phyloP scores from a whole-genome alignment of 352 stramenopile species.

The Bremia lactucae region DNA sequence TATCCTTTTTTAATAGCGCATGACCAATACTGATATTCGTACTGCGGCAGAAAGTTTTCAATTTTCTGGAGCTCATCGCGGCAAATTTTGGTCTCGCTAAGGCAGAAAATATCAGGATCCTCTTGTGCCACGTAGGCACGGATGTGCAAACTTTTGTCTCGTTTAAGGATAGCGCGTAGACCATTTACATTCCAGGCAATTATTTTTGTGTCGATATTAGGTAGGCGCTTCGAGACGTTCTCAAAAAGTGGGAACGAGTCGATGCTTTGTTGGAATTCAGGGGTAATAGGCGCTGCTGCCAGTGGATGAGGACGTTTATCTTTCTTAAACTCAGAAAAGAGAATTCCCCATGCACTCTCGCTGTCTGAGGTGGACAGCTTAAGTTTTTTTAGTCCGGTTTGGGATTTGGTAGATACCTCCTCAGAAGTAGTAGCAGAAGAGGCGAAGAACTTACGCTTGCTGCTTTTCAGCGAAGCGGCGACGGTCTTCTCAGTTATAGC shows the following conservation, averaged over 20 bases:
- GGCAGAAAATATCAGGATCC: constrained; percentile 68
- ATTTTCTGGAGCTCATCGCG: constrained; percentile 59
- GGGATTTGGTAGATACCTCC: background rate
- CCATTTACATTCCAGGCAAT: constrained; percentile 82
- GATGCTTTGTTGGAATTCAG: constrained; percentile 35
- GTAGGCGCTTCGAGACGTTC: constrained; percentile 23
- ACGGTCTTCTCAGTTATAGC: constrained; percentile 15
- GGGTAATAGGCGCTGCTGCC: constrained; percentile 14
- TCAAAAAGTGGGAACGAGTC: constrained; percentile 40
- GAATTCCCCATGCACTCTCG: constrained; percentile 31
- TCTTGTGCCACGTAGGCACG: constrained; percentile 69
- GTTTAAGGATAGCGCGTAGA: constrained; percentile 64
- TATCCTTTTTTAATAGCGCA: constrained; percentile 76
- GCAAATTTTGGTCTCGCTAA: constrained; percentile 84
- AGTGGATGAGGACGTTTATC: constrained; percentile 16
- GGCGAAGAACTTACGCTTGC: constrained; percentile 12
- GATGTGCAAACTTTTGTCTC: constrained; percentile 50
- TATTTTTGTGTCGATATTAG: constrained; percentile 28
- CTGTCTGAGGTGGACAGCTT: constrained; percentile 6
- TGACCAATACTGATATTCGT: constrained; percentile 67
- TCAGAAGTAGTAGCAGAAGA: constrained; percentile 1
- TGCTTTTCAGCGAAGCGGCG: background rate
- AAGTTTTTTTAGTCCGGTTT: constrained; percentile 1
- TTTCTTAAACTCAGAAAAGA: constrained; percentile 25
- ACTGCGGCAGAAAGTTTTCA: constrained; percentile 63